Conservation (phyloP, 768 basidiomycete genomes). For the Auricularia cornea region DNA sequence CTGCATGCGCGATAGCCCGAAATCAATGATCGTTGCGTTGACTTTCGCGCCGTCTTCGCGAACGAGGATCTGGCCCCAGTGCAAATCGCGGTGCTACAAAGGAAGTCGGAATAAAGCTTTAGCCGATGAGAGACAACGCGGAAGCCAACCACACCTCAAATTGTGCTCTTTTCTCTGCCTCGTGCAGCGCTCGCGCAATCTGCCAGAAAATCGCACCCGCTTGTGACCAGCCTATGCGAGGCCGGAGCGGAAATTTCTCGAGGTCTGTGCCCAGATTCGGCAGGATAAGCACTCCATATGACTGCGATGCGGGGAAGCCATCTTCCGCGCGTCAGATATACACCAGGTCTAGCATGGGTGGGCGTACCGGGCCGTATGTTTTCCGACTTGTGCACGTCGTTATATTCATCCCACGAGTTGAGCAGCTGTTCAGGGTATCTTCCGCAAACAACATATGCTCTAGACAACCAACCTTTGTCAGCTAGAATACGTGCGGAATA, state of each 20-base stretch:
- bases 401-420: conserved; percentile 81
- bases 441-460: conserved; percentile 81
- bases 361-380: conserved; percentile 73
- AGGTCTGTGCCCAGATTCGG: conserved; percentile 88
- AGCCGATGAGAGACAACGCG: not conserved
- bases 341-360: conserved; percentile 7
- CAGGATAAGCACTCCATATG: conserved; percentile 84
- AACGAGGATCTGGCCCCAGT: conserved; percentile 94
- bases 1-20: conserved; percentile 84
- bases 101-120: not conserved
- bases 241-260: conserved; percentile 68
- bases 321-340: conserved; percentile 40
- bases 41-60: conserved; percentile 40
- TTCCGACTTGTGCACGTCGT: conserved; percentile 65
- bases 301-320: conserved; percentile 65
- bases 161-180: conserved; percentile 68
- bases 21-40: conserved; percentile 81
- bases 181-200: conserved; percentile 63
- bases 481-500: not conserved
- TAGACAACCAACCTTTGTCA: conserved; percentile 17
- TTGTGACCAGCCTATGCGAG: conserved; percentile 70
- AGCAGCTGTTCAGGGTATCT: conserved; percentile 74
- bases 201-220: conserved; percentile 90
- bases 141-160: conserved; percentile 67
- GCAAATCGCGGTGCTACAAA: conserved; percentile 91